Evolutionary conservation across 306 rosid species (phyloP).

Genomic region (Fagus crenata): DNA sequence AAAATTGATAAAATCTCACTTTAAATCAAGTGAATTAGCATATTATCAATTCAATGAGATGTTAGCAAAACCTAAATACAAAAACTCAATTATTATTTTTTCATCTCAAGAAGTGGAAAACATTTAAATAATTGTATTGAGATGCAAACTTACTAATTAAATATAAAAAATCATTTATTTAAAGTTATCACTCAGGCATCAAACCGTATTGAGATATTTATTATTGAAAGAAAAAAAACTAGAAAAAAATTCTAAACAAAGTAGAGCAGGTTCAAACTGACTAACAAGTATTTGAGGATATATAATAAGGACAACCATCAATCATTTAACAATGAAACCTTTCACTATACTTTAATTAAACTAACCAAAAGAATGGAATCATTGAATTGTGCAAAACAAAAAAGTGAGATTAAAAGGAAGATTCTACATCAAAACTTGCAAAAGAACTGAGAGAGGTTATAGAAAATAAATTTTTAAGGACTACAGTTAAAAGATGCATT

Average conservation of each 20-base stretch:
- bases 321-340: slow-evolving; percentile 5
- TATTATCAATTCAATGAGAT: too few species aligned
- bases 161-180: too few species aligned
- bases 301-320: background rate
- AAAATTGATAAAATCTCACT: too few species aligned
- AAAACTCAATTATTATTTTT: too few species aligned
- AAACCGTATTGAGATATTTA: background rate
- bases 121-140: too few species aligned
- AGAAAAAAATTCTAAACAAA: background rate
- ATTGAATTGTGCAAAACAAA: slow-evolving; percentile 33
- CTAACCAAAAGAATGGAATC: slow-evolving; percentile 43
- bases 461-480: slow-evolving; percentile 46
- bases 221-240: slow-evolving; percentile 6
- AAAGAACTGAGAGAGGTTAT: slow-evolving; percentile 41
- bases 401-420: slow-evolving; percentile 37
- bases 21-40: too few species aligned
- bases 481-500: slow-evolving; percentile 30
- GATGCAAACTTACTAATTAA: too few species aligned
- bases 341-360: slow-evolving; percentile 13
- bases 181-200: too few species aligned
- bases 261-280: background rate
- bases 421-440: slow-evolving; percentile 37
- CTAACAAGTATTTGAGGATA: background rate
- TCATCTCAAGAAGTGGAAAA: too few species aligned
- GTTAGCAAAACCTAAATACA: too few species aligned